Evolutionary conservation across 352 stramenopile species (phyloP), one percentile per base, ranked within the genome.

Genomic region (Phytophthora fragariae): DNA sequence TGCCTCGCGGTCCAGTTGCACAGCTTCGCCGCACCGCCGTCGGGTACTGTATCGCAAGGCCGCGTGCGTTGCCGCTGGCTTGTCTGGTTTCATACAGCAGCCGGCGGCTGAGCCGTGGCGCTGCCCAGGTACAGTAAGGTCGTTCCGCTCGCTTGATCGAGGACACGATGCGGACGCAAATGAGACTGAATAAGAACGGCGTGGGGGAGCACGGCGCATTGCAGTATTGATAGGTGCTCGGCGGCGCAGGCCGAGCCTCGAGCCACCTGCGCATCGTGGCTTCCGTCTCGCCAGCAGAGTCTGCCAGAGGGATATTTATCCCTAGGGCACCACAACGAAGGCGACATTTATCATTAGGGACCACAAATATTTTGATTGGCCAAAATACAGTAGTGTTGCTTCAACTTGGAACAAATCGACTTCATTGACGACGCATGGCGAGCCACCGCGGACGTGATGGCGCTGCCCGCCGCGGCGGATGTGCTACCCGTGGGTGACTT

Each of bases 181-280:
- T 62, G 46, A 75, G 68, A 31, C 54, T 31, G 55, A 56, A 70
- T 64, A 73, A 73, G 65, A 72, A 39, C 66, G 46, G 11, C 19
- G 60, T 49, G 14, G 41, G 41, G 41, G 19, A 49, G 15, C 41
- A n/a, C 41, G 41, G 9, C 35, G 10, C 35, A 41, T 46, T 60
- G 63, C 39, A 39, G 37, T 39, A 3, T 12, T 3, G 14, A 49
- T 15, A 2, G 14, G 14, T 0, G 10, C 35, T 37, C 39, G 39
- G 3, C 39, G 10, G 9, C 41, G 41, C 17, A 14, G 11, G 5
- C 11, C 29, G 39, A 21, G 46, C 46, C 15, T 55, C 62, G 35
- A 65, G 57, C 44, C 60, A 56, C 56, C 62, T 63, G 54, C 41
- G 29, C 9, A 17, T 27, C 37, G n/a, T 58, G 61, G 24, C 52